A percentile compares a stretch with the other conserved stretches of the same genome.
Conservation (phyloP, 345 rosid species). For the Dimocarpus longan region DNA sequence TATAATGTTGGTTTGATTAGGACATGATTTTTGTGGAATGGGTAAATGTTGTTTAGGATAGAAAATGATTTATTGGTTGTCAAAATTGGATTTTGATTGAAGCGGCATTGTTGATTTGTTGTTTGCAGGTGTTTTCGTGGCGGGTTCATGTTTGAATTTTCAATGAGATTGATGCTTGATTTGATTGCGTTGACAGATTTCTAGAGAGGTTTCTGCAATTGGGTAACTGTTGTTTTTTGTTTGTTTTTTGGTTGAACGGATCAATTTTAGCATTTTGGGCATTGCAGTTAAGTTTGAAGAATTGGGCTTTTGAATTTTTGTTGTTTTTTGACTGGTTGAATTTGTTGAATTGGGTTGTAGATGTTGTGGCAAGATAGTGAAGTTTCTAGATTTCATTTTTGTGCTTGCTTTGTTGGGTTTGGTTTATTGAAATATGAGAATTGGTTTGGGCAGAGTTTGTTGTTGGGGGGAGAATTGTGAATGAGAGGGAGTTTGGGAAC, state of each 20-base stretch:
- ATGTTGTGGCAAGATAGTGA: neutral
- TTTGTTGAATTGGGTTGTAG: neutral
- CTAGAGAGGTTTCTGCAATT: slow-evolving; percentile 2
- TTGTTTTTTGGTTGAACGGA: neutral
- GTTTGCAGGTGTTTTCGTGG: neutral
- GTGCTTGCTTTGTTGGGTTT: neutral
- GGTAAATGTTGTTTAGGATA: neutral
- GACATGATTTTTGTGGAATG: neutral
- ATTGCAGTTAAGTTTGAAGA: slow-evolving; percentile 13
- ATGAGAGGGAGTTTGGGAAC: slow-evolving; percentile 21
- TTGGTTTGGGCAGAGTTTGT: slow-evolving; percentile 21
- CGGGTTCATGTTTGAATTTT: neutral
- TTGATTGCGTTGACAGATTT: neutral
- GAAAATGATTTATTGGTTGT: neutral
- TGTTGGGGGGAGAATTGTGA: slow-evolving; percentile 15
- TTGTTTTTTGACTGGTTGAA: neutral
- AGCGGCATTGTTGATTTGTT: slow-evolving; percentile 4
- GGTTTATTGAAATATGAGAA: slow-evolving; percentile 12
- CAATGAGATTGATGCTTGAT: slow-evolving; percentile 13
- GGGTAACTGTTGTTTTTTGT: neutral
- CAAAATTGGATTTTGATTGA: neutral
- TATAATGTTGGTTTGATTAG: neutral
- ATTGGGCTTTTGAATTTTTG: slow-evolving; percentile 18
- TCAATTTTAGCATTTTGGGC: slow-evolving; percentile 4
- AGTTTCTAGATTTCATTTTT: neutral